Conservation (phyloP, 352 stramenopile genomes). For the Blastocystis sp. region DNA sequence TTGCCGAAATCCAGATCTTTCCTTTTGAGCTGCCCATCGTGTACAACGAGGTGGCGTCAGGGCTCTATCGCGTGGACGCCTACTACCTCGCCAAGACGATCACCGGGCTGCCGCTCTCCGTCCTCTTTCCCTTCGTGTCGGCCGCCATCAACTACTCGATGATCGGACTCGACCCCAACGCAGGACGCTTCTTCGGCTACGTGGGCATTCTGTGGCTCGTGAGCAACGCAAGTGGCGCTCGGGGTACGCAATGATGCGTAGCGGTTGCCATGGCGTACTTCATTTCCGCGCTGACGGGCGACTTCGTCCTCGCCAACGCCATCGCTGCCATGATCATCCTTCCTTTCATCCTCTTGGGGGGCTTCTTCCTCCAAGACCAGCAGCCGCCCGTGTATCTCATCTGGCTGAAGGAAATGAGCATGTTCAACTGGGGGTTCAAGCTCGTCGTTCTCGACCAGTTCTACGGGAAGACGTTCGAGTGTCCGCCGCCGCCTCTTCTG, state of each 20-base stretch:
- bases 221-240: conserved; percentile 64
- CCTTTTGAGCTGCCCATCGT: conserved; percentile 65
- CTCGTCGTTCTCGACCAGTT: conserved; percentile 66
- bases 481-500: conserved; percentile 29
- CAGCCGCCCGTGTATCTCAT: conserved; percentile 43
- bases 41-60: conserved; percentile 67
- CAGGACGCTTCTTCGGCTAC: conserved; percentile 39
- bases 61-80: conserved; percentile 60
- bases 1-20: conserved; percentile 71
- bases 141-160: conserved; percentile 67
- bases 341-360: conserved; percentile 61
- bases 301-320: conserved; percentile 57
- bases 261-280: conserved; percentile 61
- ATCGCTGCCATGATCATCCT: conserved; percentile 54
- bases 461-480: conserved; percentile 55
- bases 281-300: conserved; percentile 54
- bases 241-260: neutral
- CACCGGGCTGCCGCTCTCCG: conserved; percentile 33
- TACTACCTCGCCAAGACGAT: conserved; percentile 73
- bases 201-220: conserved; percentile 62
- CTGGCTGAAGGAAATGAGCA: conserved; percentile 67
- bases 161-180: conserved; percentile 45
- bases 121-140: conserved; percentile 55
- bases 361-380: conserved; percentile 67
- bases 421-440: conserved; percentile 74